Conservation (phyloP, 306 rosid species). For the Quercus engelmannii region DNA sequence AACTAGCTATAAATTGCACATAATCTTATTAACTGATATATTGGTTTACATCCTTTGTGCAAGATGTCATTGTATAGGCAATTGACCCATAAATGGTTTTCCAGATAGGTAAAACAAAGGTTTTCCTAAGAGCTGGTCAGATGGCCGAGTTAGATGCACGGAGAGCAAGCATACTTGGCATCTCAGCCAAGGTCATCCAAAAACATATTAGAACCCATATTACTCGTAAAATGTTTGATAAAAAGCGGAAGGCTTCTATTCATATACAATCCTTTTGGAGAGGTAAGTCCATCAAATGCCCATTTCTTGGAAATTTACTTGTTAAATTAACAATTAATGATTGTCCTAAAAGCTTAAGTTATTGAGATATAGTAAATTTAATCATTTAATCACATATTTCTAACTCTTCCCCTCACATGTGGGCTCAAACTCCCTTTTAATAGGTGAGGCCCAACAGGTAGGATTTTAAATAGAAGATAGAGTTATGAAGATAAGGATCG, state of each 20-base stretch:
- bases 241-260: slow-evolving; percentile 42
- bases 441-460: too few species aligned
- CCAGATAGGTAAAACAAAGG: slow-evolving; percentile 75
- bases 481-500: too few species aligned
- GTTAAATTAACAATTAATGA: too few species aligned
- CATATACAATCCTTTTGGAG: slow-evolving; percentile 66
- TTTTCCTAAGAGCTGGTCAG: slow-evolving; percentile 85
- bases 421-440: too few species aligned
- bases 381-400: too few species aligned
- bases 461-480: too few species aligned
- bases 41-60: slow-evolving; percentile 8
- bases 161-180: slow-evolving; percentile 46
- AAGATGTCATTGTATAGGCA: slow-evolving; percentile 7
- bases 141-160: slow-evolving; percentile 85
- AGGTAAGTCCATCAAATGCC: slow-evolving; percentile 45
- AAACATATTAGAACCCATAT: slow-evolving; percentile 35
- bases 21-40: slow-evolving; percentile 1
- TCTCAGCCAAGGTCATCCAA: slow-evolving; percentile 68
- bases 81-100: slow-evolving; percentile 24
- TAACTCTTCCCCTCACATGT: too few species aligned
- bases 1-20: neutral
- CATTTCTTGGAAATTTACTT: slow-evolving; percentile 5
- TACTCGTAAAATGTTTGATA: slow-evolving; percentile 37
- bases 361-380: too few species aligned
- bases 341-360: too few species aligned